Base-by-base conservation (phyloP, 495 filamentous ascomycete species). In the Penicillium ochrochloron region DNA sequence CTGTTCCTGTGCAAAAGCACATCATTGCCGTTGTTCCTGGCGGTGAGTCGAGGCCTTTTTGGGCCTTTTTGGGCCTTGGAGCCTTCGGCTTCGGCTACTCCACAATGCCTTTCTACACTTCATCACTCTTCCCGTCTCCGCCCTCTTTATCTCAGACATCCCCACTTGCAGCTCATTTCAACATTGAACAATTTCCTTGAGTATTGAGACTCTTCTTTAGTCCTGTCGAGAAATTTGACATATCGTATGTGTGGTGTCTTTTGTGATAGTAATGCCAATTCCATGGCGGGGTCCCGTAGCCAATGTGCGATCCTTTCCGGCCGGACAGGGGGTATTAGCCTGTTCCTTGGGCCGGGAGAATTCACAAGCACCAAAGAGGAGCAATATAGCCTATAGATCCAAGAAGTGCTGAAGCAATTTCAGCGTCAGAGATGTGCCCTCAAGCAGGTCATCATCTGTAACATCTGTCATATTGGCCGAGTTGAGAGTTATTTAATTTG, bases 11-110 rank as follows among this genome's bases (percentile, higher is more conserved):
- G 48, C 48, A 52, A 29, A 65, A 65, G 69, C 69, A 67, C 56
- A 65, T 66, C 69, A 71, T 72, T 12, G 31, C 59, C 34, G 48
- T 64, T 27, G 52, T 66, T 31, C 61, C 61, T 67, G 59, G 69
- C 69, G 69, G 69, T 72, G 64, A 67, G 64, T 62, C 66, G 25
- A 21, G 35, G 34, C 39, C 37, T 44, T 53, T 46, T 14, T 12
- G 29, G 29, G 3, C 6, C 6, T 31, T 31, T 31, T 31, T 2
- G 29, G 42, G 19, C 8, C n/a, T n/a, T n/a, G n/a, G n/a, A n/a
- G n/a, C n/a, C 21, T 48, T 48, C 21, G 44, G 48, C 48, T 27
- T 33, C 11, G 37, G 39, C 21, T n/a, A 55, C 65, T 64, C 52
- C 65, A 67, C 65, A 67, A 67, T 42, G 65, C 37, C 46, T 48